Evolutionary conservation across 2,329 filamentous ascomycete species (phyloP).

Genomic region (Neonectria ditissima): DNA sequence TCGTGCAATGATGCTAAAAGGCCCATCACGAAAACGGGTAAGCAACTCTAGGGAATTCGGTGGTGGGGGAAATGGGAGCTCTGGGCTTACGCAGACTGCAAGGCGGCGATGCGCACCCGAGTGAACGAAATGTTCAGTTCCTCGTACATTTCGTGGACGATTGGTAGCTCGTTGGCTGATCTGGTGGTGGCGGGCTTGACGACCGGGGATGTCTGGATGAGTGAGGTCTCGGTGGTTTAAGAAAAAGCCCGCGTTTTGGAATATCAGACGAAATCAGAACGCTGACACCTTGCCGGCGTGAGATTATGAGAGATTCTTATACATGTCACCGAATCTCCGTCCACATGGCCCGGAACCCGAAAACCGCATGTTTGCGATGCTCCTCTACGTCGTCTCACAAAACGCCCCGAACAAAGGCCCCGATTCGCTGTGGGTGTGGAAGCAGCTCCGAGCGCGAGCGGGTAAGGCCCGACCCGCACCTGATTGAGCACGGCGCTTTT

Average conservation of each 20-base stretch:
- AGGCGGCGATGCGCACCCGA: slow-evolving; percentile 61
- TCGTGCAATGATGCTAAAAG: slow-evolving; percentile 27
- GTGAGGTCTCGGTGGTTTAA: not conserved
- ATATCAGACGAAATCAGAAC: not conserved
- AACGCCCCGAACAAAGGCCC: not conserved
- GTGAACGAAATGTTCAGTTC: slow-evolving; percentile 57
- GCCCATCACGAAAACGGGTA: not conserved
- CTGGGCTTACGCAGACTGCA: slow-evolving; percentile 60
- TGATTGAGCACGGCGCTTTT: not conserved
- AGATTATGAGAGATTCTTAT: slow-evolving; percentile 5
- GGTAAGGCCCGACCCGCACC: slow-evolving; percentile 1
- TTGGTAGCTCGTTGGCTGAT: not conserved
- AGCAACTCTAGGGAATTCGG: not conserved
- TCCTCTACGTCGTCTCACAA: slow-evolving; percentile 1
- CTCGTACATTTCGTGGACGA: slow-evolving; percentile 48
- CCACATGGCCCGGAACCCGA: slow-evolving; percentile 13
- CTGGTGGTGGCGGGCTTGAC: not conserved
- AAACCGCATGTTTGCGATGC: slow-evolving; percentile 1
- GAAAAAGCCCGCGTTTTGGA: not conserved
- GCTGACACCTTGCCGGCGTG: not conserved
- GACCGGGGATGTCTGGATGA: not conserved
- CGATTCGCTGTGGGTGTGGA: not conserved
- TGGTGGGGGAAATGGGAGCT: not conserved
- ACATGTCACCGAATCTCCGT: slow-evolving; percentile 6
- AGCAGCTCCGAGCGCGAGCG: slow-evolving; percentile 9